Base-by-base conservation (phyloP, 2,329 filamentous ascomycete genomes). In the Diplodia seriata region DNA sequence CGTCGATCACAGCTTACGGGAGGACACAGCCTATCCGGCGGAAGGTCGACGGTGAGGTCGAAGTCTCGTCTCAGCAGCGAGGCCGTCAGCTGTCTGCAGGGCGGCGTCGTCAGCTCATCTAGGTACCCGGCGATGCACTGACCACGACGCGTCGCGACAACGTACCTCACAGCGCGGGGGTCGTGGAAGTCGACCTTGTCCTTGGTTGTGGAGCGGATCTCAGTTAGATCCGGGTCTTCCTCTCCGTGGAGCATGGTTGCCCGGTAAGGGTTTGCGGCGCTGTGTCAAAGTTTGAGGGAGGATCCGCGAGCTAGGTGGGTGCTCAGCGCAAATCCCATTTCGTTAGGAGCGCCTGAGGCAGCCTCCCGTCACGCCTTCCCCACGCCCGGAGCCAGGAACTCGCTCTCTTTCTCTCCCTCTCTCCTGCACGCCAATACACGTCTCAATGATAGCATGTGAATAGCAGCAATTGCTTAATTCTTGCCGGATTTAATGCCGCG, bases 21-120 rank as follows among this genome's bases (percentile, higher is more conserved):
- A 14, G 94, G 95, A 75, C 94, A 98, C 0, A 99, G 83, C 26
- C 94, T 85, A 77, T 97, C 89, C 31, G 86, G 80, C 0, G 93
- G 93, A 1, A 98, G 82, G 6, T 90, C 83, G 15, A 97, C 81
- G 0, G 82, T 74, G 9, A 98, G 79, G 14, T 84, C 85, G 77
- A 97, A 98, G 77, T 97, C 90, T 15, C 86, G 80, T 69, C 86
- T 87, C 20, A 98, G 83, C 1, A 97, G 84, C 20, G 90, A 89
- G 75, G 91, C 93, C 12, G 94, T 96, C 59, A 98, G 83, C 72
- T 85, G 81, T 72, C 86, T 87, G 69, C 43, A 47, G 43, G 43
- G 43, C 7, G 14, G 49, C 40, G 50, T 40, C 15, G 36, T 68
- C 53, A 69, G 68, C 54, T 67, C 53, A 69, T 54, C 54, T 38